These are phyloP conservation scores for Fusarium agapanthi DNA, from an alignment of 2,329 filamentous ascomycete species.

Conservation along the genomic window DNA sequence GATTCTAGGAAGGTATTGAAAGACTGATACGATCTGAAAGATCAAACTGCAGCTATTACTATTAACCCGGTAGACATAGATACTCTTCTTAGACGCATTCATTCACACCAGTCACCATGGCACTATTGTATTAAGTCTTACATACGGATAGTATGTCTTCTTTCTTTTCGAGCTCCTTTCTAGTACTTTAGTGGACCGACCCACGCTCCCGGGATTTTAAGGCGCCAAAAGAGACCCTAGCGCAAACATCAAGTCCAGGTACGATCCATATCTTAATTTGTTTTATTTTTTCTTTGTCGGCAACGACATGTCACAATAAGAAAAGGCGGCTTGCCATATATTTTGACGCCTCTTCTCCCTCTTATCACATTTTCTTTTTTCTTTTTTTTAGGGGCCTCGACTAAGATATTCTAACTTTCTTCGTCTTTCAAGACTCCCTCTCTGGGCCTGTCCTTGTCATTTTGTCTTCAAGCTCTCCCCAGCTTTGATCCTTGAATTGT, in stretches of 20 bases:
- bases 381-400: neutral
- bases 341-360: slow-evolving; percentile 24
- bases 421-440: slow-evolving; percentile 11
- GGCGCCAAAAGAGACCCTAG: slow-evolving; percentile 15
- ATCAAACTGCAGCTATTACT: neutral
- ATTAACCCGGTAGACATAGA: neutral
- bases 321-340: slow-evolving; percentile 13
- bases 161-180: neutral
- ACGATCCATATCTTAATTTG: slow-evolving; percentile 17
- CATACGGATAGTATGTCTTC: neutral
- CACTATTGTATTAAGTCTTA: neutral
- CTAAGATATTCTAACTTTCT: neutral
- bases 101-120: neutral
- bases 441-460: slow-evolving; percentile 28
- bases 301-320: slow-evolving; percentile 24
- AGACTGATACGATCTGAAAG: neutral
- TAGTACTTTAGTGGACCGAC: slow-evolving; percentile 11
- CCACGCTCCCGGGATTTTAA: slow-evolving; percentile 18
- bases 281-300: slow-evolving; percentile 20
- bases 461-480: slow-evolving; percentile 19
- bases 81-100: neutral
- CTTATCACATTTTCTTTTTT: slow-evolving; percentile 19
- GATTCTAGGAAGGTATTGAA: neutral
- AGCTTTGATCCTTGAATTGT: slow-evolving; percentile 25
- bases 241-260: slow-evolving; percentile 19